A percentile compares a stretch with the other conserved stretches of the same genome.
Conservation (phyloP, 176 grass and related monocot species). For the Eleusine coracana region DNA sequence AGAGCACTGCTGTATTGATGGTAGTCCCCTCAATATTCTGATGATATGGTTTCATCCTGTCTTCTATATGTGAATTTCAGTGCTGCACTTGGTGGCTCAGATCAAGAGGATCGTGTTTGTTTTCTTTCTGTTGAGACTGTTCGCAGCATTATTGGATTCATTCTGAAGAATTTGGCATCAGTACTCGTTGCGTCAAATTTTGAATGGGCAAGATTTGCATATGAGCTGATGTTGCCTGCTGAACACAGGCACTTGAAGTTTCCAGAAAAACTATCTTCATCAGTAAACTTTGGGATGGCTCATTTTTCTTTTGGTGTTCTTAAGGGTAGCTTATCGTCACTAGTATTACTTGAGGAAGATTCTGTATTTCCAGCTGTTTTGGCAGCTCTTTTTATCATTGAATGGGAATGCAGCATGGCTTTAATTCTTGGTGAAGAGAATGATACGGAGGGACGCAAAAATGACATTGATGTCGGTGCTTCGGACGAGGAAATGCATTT, state of each 20-base stretch:
- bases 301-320: slow-evolving; percentile 68
- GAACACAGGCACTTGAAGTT: slow-evolving; percentile 41
- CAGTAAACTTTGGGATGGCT: slow-evolving; percentile 51
- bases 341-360: slow-evolving; percentile 55
- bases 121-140: slow-evolving; percentile 72
- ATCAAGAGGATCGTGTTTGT: slow-evolving; percentile 67
- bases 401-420: slow-evolving; percentile 82
- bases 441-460: slow-evolving; percentile 35
- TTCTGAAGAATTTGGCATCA: slow-evolving; percentile 64
- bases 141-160: slow-evolving; percentile 41
- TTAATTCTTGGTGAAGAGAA: slow-evolving; percentile 41
- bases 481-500: slow-evolving; percentile 44
- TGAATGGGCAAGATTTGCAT: slow-evolving; percentile 62
- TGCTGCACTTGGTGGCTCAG: slow-evolving; percentile 83
- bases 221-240: slow-evolving; percentile 46
- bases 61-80: slow-evolving; percentile 47
- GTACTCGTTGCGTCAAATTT: slow-evolving; percentile 58
- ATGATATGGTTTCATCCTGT: background rate
- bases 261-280: slow-evolving; percentile 43
- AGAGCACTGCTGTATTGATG: background rate
- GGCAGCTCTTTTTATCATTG: slow-evolving; percentile 71
- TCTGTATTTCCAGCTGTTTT: slow-evolving; percentile 64
- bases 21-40: background rate
- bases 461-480: slow-evolving; percentile 24
- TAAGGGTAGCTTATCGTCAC: slow-evolving; percentile 66